phyloP scores from a whole-genome alignment of 495 filamentous ascomycete genomes.

The Penicillium longicatenatum region DNA sequence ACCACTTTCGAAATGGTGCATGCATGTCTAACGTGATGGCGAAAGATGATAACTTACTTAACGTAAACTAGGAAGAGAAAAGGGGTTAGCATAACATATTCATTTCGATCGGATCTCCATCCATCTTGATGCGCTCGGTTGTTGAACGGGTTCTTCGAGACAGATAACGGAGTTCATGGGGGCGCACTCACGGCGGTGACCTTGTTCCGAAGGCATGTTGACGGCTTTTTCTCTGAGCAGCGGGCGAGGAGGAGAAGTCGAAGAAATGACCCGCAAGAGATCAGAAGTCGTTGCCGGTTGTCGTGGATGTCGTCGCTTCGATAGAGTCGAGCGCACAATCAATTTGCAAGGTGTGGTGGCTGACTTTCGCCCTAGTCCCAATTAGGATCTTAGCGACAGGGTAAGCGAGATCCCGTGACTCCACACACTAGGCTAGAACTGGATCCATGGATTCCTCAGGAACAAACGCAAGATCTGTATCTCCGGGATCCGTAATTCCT shows the following conservation, averaged over 20 bases:
- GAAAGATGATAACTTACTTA: slow-evolving; percentile 67
- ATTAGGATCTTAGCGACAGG: slow-evolving; percentile 46
- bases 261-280: slow-evolving; percentile 53
- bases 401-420: slow-evolving; percentile 47
- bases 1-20: slow-evolving; percentile 17
- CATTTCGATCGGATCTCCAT: slow-evolving; percentile 11
- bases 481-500: background rate
- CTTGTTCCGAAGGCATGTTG: slow-evolving; percentile 82
- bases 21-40: slow-evolving; percentile 28
- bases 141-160: slow-evolving; percentile 9
- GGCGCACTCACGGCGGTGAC: slow-evolving; percentile 76
- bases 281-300: slow-evolving; percentile 50
- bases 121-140: slow-evolving; percentile 19
- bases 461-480: slow-evolving; percentile 5
- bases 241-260: slow-evolving; percentile 52
- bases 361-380: slow-evolving; percentile 42
- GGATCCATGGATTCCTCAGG: slow-evolving; percentile 12
- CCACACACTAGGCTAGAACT: slow-evolving; percentile 18
- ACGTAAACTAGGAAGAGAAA: slow-evolving; percentile 72
- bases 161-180: slow-evolving; percentile 14
- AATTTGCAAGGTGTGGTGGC: slow-evolving; percentile 49
- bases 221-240: slow-evolving; percentile 49
- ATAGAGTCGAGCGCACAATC: slow-evolving; percentile 47
- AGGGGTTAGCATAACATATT: slow-evolving; percentile 38
- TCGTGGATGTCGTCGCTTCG: slow-evolving; percentile 55